These are phyloP conservation scores for Leccinum glutinopallens DNA, from an alignment of 1,284 basidiomycete genomes.

Conservation along the genomic window DNA sequence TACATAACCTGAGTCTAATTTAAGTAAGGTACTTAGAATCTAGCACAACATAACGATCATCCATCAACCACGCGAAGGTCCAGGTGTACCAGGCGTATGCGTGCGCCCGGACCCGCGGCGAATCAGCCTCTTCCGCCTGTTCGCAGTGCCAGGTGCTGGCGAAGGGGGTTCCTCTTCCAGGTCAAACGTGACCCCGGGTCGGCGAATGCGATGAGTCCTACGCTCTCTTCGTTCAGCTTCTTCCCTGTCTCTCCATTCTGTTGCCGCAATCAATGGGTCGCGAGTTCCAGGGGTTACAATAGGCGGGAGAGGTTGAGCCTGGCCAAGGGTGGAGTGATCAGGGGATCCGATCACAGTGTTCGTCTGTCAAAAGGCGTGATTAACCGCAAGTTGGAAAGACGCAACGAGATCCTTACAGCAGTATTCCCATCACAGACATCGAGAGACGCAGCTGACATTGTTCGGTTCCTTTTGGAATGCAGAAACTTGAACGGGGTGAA, in stretches of 20 bases:
- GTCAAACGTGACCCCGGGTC: constrained; percentile 74
- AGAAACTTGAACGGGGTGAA: constrained; percentile 63
- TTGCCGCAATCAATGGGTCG: constrained; percentile 62
- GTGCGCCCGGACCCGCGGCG: constrained; percentile 35
- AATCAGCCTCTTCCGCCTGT: constrained; percentile 32
- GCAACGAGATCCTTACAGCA: constrained; percentile 50
- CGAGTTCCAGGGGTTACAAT: constrained; percentile 59
- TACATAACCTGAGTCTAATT: constrained; percentile 29
- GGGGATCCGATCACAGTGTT: constrained; percentile 75
- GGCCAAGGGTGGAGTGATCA: constrained; percentile 66
- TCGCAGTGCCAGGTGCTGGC: constrained; percentile 28
- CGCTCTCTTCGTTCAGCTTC: constrained; percentile 43
- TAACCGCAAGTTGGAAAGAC: constrained; percentile 14
- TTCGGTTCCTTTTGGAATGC: constrained; percentile 58
- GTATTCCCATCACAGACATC: constrained; percentile 74
- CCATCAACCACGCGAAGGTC: constrained; percentile 24
- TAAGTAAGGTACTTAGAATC: constrained; percentile 29
- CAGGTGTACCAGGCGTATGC: constrained; percentile 22
- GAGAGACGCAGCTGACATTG: constrained; percentile 71
- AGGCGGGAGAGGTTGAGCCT: constrained; percentile 47
- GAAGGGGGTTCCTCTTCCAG: constrained; percentile 53
- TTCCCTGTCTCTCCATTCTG: constrained; percentile 63
- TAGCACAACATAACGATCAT: constrained; percentile 5
- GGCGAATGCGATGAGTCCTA: constrained; percentile 50
- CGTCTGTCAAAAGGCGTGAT: constrained; percentile 40